Conservation (phyloP, 345 rosid genomes). For the Corchorus capsularis region DNA sequence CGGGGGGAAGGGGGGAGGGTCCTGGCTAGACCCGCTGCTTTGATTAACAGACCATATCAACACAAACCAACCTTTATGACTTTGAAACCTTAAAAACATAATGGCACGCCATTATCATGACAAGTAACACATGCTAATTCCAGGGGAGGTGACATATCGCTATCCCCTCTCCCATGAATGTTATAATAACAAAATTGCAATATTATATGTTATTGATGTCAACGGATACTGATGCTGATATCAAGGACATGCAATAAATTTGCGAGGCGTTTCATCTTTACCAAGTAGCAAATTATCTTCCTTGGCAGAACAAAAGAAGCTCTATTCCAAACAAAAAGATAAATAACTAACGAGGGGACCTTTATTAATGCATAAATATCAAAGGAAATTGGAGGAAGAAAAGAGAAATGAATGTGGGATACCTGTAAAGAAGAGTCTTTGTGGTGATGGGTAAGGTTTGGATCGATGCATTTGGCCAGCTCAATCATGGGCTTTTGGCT, state of each 20-base stretch:
- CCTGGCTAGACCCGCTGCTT: background rate
- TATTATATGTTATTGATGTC: background rate
- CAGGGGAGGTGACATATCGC: background rate
- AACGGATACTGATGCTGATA: background rate
- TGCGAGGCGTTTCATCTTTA: background rate
- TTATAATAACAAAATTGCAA: background rate
- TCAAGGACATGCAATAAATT: background rate
- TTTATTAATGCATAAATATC: background rate
- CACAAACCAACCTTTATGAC: background rate
- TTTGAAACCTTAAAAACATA: background rate
- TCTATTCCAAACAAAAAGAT: background rate
- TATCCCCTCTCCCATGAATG: background rate
- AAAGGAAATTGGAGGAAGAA: background rate
- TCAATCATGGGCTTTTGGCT: slow-evolving; percentile 11
- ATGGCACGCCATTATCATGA: background rate
- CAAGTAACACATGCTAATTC: background rate
- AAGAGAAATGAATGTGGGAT: background rate
- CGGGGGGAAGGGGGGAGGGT: background rate
- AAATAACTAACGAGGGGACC: background rate
- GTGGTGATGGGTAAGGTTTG: slow-evolving; percentile 26
- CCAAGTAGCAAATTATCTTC: background rate
- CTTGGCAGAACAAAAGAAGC: background rate
- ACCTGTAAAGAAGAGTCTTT: slow-evolving; percentile 31
- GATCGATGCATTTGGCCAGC: slow-evolving; percentile 25
- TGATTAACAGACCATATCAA: background rate